phyloP scores from a whole-genome alignment of 192 early-diverging fungal genomes.

The Backusella sp. region DNA sequence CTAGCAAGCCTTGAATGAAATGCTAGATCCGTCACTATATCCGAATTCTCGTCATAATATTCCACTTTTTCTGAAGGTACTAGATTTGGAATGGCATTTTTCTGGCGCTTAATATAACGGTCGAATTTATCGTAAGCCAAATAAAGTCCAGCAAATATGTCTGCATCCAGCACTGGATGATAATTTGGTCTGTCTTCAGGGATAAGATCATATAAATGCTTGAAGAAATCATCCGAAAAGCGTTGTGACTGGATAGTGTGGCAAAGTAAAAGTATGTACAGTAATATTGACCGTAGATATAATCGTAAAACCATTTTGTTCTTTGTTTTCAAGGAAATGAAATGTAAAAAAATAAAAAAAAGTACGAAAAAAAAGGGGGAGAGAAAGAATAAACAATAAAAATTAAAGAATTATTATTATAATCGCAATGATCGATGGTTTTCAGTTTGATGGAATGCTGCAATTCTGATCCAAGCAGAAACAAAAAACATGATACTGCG shows the following conservation, averaged over 20 bases:
- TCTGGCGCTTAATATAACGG: not conserved
- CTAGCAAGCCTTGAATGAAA: not conserved
- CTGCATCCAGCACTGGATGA: not conserved
- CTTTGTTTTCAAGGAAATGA: not conserved
- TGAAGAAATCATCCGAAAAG: not conserved
- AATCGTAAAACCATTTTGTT: not conserved
- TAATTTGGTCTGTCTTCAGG: not conserved
- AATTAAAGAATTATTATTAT: not conserved
- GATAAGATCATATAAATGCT: not conserved
- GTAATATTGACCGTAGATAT: not conserved
- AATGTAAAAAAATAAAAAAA: not conserved
- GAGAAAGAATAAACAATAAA: not conserved
- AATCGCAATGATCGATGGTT: not conserved
- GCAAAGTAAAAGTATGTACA: not conserved
- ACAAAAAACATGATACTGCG: not conserved
- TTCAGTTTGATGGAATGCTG: not conserved
- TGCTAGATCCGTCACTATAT: not conserved
- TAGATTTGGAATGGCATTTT: not conserved
- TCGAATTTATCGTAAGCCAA: not conserved
- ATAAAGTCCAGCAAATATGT: not conserved
- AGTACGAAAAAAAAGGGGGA: not conserved
- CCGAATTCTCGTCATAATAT: not conserved
- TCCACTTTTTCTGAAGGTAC: not conserved
- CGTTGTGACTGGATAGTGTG: not conserved
- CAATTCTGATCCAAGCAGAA: not conserved